Evolutionary conservation across 2,329 filamentous ascomycete species (phyloP).

Genomic region (Eurotiales sp.): DNA sequence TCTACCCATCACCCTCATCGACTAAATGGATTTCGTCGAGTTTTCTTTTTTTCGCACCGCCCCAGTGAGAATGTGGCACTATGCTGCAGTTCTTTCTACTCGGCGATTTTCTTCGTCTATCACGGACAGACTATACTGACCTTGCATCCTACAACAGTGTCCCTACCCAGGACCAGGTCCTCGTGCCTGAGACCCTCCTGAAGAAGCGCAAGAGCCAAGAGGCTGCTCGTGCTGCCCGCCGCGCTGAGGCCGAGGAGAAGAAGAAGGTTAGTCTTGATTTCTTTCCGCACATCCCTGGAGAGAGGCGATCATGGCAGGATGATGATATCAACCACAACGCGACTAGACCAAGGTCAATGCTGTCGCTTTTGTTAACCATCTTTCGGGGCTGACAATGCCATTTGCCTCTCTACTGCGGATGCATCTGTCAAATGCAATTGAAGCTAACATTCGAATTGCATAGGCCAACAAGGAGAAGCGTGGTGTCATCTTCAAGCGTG

Average conservation of each 20-base stretch:
- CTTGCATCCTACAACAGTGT: slow-evolving; percentile 63
- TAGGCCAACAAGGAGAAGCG: slow-evolving; percentile 99
- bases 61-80: slow-evolving; percentile 85
- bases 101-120: slow-evolving; percentile 65
- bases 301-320: slow-evolving; percentile 47
- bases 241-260: slow-evolving; percentile 75
- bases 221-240: slow-evolving; percentile 91
- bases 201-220: slow-evolving; percentile 99
- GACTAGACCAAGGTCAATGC: slow-evolving; percentile 97
- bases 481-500: slow-evolving; percentile 98
- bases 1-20: slow-evolving; percentile 57
- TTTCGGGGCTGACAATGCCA: slow-evolving; percentile 68
- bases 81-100: slow-evolving; percentile 85
- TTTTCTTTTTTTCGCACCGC: slow-evolving; percentile 52
- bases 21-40: slow-evolving; percentile 79
- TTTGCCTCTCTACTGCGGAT: slow-evolving; percentile 14
- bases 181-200: slow-evolving; percentile 98
- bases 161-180: slow-evolving; percentile 89
- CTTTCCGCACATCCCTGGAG: slow-evolving; percentile 27
- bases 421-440: slow-evolving; percentile 14
- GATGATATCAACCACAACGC: slow-evolving; percentile 85
- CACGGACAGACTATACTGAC: slow-evolving; percentile 77
- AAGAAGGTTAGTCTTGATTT: slow-evolving; percentile 71
- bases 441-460: slow-evolving; percentile 26
- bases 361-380: slow-evolving; percentile 67